phyloP scores from a whole-genome alignment of 768 basidiomycete species.

The Mycena filopes region DNA sequence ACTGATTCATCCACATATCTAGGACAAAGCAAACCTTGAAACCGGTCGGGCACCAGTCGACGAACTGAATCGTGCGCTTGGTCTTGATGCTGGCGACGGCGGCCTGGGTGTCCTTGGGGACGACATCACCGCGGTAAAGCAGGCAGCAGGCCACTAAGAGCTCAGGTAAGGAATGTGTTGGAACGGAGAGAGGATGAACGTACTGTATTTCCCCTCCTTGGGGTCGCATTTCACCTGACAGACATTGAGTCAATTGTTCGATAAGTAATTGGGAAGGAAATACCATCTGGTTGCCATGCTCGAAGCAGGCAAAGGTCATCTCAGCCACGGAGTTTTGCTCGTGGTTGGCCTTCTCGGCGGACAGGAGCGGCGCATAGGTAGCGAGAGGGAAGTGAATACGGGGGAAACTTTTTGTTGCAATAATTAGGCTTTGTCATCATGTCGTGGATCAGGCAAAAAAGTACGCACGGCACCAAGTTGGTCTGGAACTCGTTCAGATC shows the following conservation, averaged over 20 bases:
- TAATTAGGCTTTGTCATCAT: slow-evolving; percentile 23
- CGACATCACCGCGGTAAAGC: slow-evolving; percentile 95
- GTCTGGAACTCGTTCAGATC: slow-evolving; percentile 99
- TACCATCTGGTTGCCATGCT: slow-evolving; percentile 96
- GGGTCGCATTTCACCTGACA: slow-evolving; percentile 82
- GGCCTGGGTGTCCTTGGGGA: slow-evolving; percentile 94
- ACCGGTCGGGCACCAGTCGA: slow-evolving; percentile 98
- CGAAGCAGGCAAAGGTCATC: slow-evolving; percentile 99
- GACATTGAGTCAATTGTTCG: not conserved
- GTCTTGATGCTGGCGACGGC: slow-evolving; percentile 96
- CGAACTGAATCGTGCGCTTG: slow-evolving; percentile 97
- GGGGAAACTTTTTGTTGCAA: slow-evolving; percentile 73
- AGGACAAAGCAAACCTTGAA: slow-evolving; percentile 72
- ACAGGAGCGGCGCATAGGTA: slow-evolving; percentile 94
- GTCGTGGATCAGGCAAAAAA: slow-evolving; percentile 16
- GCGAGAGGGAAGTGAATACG: slow-evolving; percentile 99
- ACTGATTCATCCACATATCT: not conserved
- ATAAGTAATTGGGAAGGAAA: not conserved
- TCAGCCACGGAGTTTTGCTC: slow-evolving; percentile 98
- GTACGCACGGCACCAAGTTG: slow-evolving; percentile 92
- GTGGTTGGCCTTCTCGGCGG: slow-evolving; percentile 94
- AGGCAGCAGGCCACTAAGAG: slow-evolving; percentile 86
- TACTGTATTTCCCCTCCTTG: slow-evolving; percentile 98
- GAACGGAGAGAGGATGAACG: slow-evolving; percentile 41
- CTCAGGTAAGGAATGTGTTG: slow-evolving; percentile 30